Percentiles rank a stretch among this genome's conserved stretches.
These are phyloP conservation scores for Lecanoromycetidae sp. DNA, from an alignment of 2,329 filamentous ascomycete species.

Conservation along the genomic window DNA sequence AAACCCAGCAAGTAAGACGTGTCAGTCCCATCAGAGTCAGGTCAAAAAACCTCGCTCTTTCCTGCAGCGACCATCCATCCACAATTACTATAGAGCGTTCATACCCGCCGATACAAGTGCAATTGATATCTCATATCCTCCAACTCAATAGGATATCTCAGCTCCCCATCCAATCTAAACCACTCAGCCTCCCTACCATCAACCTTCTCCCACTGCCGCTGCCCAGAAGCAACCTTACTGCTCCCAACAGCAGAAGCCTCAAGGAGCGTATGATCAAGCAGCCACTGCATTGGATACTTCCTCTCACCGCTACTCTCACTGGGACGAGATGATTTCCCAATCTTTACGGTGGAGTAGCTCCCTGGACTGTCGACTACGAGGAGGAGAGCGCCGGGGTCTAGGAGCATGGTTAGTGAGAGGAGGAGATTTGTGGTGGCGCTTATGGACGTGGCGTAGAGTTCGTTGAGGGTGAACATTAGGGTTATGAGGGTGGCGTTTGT, in stretches of 20 bases:
- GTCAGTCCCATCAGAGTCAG: no score
- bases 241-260: constrained; percentile 29
- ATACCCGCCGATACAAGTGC: constrained; percentile 55
- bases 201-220: constrained; percentile 56
- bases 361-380: constrained; percentile 88
- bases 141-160: constrained; percentile 71
- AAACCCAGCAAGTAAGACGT: no score
- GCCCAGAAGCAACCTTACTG: constrained; percentile 7
- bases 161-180: constrained; percentile 56
- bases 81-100: not conserved
- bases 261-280: constrained; percentile 71
- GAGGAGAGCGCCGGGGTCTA: constrained; percentile 52
- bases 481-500: constrained; percentile 48
- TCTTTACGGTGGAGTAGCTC: constrained; percentile 71
- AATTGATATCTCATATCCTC: constrained; percentile 95
- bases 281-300: constrained; percentile 86
- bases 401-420: constrained; percentile 48
- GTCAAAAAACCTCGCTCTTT: no score
- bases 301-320: constrained; percentile 27
- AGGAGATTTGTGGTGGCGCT: constrained; percentile 66
- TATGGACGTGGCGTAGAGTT: constrained; percentile 72
- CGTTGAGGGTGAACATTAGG: constrained; percentile 87
- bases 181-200: constrained; percentile 66
- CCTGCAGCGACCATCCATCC: not conserved
- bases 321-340: constrained; percentile 39